Base-by-base conservation (phyloP, 352 stramenopile genomes). In the Phytophthora fragariaefolia region DNA sequence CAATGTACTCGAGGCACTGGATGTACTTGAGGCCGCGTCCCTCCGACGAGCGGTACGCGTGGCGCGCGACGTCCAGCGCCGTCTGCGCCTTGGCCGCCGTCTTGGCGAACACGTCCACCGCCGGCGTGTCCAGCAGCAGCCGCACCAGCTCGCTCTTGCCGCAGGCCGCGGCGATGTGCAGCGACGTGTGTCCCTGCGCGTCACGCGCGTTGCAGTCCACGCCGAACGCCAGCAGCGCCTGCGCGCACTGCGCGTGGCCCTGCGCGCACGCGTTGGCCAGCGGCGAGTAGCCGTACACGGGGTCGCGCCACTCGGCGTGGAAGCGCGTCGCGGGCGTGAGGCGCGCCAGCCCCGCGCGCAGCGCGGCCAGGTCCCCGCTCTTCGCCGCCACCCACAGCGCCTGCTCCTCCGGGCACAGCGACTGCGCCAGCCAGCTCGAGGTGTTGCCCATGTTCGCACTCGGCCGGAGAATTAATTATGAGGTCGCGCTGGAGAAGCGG, bases 341-440 rank as follows among this genome's bases (percentile, higher is more conserved):
- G 3, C 71, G 77, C 22, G 69, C 61, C 51, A 93, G 61, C 36
- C 77, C 83, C 28, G 73, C 54, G 36, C 80, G 79, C 32, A 96
- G 57, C 23, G 76, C 59, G 2, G 68, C 66, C 22, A 81, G 38
- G 69, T 95, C 82, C 24, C 88, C 87, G 54, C 70, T 85, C 74
- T 92, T 93, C 58, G 86, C 86, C 10, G 81, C 83, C 12, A 91
- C 58, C 85, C 87, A 96, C 27, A 93, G 56, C 47, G 81, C 72
- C 62, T 96, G 86, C 73, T 94, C 86, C 55, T 83, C 73, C 2
- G 85, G 86, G 27, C 79, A 92, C 38, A 95, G 70, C 30, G 73
- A 79, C 76, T 91, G 83, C 58, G 86, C 53, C 42, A 93, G 45
- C 86, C 86, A 95, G 58, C 81, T 91, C 63, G 84, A 80, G 18